Conservation (phyloP, 768 basidiomycete genomes). For the Xerocomellus chrysenteron region DNA sequence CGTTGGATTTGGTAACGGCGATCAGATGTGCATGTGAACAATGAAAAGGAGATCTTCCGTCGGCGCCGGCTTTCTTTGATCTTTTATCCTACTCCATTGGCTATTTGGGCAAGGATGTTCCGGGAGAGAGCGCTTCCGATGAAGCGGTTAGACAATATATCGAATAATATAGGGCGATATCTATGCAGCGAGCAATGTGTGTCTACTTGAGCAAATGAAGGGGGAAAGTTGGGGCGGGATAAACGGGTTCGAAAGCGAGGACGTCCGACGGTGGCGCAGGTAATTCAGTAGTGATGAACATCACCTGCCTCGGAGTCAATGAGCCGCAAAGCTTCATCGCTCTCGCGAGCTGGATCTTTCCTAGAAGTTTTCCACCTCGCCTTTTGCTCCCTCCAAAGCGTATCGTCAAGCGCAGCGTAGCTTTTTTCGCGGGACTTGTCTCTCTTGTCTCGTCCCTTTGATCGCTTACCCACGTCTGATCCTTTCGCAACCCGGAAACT, state of each 20-base stretch:
- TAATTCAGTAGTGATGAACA: conserved; percentile 6
- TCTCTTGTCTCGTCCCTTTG: conserved; percentile 27
- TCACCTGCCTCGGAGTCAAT: conserved; percentile 9
- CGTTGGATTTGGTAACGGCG: conserved; percentile 21
- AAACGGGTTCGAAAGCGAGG: background rate
- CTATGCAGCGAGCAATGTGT: background rate
- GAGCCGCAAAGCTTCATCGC: conserved; percentile 3
- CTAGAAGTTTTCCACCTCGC: conserved; percentile 30
- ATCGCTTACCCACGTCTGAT: conserved; percentile 59
- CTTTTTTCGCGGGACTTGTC: conserved; percentile 23
- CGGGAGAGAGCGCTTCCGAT: background rate
- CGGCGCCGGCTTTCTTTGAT: conserved; percentile 1
- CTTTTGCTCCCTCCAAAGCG: conserved; percentile 40
- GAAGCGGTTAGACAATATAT: background rate
- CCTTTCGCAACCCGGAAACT: conserved; percentile 34
- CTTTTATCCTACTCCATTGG: background rate
- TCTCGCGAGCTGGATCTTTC: conserved; percentile 9
- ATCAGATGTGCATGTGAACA: conserved; percentile 19
- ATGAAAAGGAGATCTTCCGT: background rate
- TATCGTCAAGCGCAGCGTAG: conserved; percentile 31
- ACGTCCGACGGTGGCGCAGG: background rate
- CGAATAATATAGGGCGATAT: background rate
- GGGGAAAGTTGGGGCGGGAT: background rate
- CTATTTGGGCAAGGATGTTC: background rate
- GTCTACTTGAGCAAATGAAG: background rate